Conservation (phyloP, 257 asterid genomes). For the Anisodus tanguticus region DNA sequence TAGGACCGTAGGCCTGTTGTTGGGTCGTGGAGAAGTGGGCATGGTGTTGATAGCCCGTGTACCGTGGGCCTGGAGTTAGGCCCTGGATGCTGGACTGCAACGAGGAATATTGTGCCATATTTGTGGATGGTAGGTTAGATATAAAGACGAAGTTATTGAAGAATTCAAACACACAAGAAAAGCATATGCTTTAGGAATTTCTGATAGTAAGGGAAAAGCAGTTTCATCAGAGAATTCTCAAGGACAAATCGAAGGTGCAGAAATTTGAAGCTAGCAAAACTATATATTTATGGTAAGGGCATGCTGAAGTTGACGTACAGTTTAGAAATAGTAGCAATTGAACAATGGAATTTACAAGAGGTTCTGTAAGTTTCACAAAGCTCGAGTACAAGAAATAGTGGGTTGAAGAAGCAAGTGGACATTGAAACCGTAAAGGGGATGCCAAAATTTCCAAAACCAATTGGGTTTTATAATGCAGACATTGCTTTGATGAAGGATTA, state of each 20-base stretch:
- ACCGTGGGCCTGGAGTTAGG: too few species aligned
- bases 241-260: background rate
- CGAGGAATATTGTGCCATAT: too few species aligned
- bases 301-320: conserved; percentile 20
- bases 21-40: too few species aligned
- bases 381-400: background rate
- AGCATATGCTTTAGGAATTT: conserved; percentile 37
- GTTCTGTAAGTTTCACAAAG: background rate
- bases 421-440: too few species aligned
- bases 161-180: conserved; percentile 38
- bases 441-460: too few species aligned
- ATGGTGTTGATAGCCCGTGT: too few species aligned
- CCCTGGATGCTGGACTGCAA: too few species aligned
- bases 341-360: conserved; percentile 3
- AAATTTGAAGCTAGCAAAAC: background rate
- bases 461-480: too few species aligned
- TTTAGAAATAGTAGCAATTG: conserved; percentile 21
- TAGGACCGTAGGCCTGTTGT: too few species aligned
- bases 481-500: too few species aligned
- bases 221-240: conserved; percentile 32
- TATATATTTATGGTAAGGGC: conserved; percentile 13
- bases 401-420: too few species aligned
- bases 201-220: conserved; percentile 62
- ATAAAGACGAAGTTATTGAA: background rate
- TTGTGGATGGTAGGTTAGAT: too few species aligned